Evolutionary conservation across 805 yeast species (phyloP), one percentile per base, ranked within the genome.

Genomic region (Candida suzukii): DNA sequence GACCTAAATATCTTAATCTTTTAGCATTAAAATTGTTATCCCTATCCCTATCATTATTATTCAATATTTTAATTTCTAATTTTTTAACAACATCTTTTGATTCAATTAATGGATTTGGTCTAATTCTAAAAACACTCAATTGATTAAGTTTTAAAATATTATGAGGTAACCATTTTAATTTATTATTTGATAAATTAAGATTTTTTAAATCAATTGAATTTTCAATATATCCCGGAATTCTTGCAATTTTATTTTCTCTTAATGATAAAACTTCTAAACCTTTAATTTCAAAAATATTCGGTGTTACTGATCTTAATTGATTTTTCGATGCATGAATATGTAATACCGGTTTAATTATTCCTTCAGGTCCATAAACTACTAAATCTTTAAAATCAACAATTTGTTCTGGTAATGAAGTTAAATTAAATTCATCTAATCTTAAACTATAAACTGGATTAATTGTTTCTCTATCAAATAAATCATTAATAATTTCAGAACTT

Each of bases 271-370:
- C 81, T 37, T 72, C 67, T 25, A 78, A 55, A 11, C 65, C 74
- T 10, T 67, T 58, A 27, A 74, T 70, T 41, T 73, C 67, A 50
- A 79, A 77, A 13, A 79, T 49, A 10, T 73, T 53, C 1, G 71
- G 82, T 14, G 76, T 71, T 21, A 79, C 55, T 0, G 68, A 62
- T 31, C 71, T 57, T 13, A 79, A 49, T 30, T 64, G 62, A 53
- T 79, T 79, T 38, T 72, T 67, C 2, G 75, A 62, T 3, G 78
- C 68, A 50, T 72, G 76, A 4, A 79, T 58, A 44, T 78, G 78
- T 32, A 69, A 46, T 7, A 49, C 39, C 1, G 73, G 70, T 20
- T 56, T 52, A n/a, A 53, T 52, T 4, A 68, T 53, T 0, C 65
- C 67, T 10, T 49, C 47, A 1, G 50, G 45, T 5, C 58, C 63